Base-by-base conservation (phyloP, 1,284 basidiomycete species). In the Cutaneotrichosporon arboriforme region DNA sequence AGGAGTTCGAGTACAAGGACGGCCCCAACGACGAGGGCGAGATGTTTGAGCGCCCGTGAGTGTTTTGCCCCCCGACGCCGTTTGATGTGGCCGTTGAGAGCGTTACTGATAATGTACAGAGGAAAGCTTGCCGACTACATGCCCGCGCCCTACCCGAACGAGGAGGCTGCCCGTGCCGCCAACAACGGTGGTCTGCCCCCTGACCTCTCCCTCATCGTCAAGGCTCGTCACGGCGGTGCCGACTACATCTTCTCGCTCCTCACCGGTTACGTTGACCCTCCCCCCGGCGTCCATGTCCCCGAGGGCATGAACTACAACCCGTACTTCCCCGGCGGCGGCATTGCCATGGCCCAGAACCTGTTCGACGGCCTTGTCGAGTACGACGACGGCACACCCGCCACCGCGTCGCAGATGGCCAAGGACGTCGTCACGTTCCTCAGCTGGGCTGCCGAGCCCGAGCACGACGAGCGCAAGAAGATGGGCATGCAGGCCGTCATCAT, bases 391-490 rank as follows among this genome's bases (percentile, higher is more conserved):
- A 98, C 96, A 5, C 91, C 94, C 10, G 90, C 94, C 12, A 98
- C 94, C 46, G 88, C 92, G 10, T 89, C 90, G n/a, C 96, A 98
- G 77, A 94, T 98, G 92, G 93, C 96, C 64, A 98, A 98, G 83
- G 96, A 99, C 69, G 92, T 99, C 47, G 84, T 84, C 38, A 90
- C 88, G 3, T 99, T 98, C 86, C 78, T 98, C 56, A 84, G 83
- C 77, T 96, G 90, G 90, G 88, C 89, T 40, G 83, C 94, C 55
- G 96, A 98, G 77, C 96, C 96, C 23, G 96, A 99, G 77, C 90
- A 94, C 73, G 96, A 99, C 74, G 86, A 93, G 73, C 83, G 96
- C 72, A 98, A 99, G 83, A 90, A 91, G 81, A 86, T 86, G 72
- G 93, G 94, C 64, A 79, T 97, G 74, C 71, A 73, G 79, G 90